Evolutionary conservation across 2,329 filamentous ascomycete genomes (phyloP), one percentile per base, ranked within the genome.

Genomic region (Calonectria hawksworthii): DNA sequence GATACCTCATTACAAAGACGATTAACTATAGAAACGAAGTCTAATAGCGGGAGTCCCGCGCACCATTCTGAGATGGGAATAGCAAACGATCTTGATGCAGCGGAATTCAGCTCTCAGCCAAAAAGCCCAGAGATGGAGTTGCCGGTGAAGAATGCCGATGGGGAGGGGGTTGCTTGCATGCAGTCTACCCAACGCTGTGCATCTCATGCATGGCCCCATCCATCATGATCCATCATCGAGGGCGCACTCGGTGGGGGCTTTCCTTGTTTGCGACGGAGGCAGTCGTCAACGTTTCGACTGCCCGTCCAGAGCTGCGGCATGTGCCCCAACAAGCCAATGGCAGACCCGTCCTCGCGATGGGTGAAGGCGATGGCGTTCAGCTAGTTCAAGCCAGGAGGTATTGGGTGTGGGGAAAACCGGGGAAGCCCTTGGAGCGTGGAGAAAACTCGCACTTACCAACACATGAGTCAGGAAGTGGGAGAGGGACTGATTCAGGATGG

Each of bases 401-500:
- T 36, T 44, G 67, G 38, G 59, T 69, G 66, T 73, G 67, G 66
- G 50, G 70, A 72, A 44, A 38, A 28, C 71, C 38, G 47, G 71
- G 71, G 59, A 51, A 23, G 36, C 50, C 73, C 73, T 68, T 70
- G 73, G 41, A 56, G 50, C 50, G 47, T 30, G 63, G 41, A 50
- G 51, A 26, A 56, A 51, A 34, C 59, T 50, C 30, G 23, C 56
- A 28, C 34, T 69, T 54, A 56, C 71, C 65, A 64, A 34, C 65
- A 36, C 65, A 73, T 69, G 65, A 73, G 66, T 73, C 66, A 70
- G 66, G 64, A 38, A 56, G 51, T 38, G 50, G 34, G 59, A 41
- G 61, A 59, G n/a, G 51, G 59, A 56, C 56, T 73, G 71, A 73
- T 73, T 73, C 71, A 73, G 56, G 59, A 26, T 32, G 50, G 50